phyloP scores from a whole-genome alignment of 2,329 filamentous ascomycete species.

The Botryotinia calthae region DNA sequence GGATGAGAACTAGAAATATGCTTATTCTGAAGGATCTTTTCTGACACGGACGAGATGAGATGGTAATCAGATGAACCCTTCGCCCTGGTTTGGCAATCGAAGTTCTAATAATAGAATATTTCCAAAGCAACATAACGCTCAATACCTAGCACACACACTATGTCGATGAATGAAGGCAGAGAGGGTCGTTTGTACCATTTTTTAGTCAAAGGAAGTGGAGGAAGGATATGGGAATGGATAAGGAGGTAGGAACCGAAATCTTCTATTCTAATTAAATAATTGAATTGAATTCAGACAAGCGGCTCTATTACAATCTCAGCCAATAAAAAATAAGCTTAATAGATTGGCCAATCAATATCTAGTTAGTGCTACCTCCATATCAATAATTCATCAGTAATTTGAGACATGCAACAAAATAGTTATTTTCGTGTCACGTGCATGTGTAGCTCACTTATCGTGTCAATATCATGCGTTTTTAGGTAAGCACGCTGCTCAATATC shows the following conservation, averaged over 20 bases:
- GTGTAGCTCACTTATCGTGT: neutral
- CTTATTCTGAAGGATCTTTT: neutral
- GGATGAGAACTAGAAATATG: neutral
- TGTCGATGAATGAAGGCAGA: neutral
- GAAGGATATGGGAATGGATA: neutral
- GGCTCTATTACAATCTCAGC: too few relatives aligned
- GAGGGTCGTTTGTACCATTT: neutral
- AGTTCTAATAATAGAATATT: neutral
- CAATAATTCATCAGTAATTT: neutral
- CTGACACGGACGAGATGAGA: constrained; percentile 6
- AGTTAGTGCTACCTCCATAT: neutral
- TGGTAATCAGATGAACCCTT: neutral
- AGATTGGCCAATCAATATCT: neutral
- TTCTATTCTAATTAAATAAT: neutral
- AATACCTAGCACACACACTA: neutral
- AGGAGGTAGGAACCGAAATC: neutral
- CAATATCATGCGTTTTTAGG: neutral
- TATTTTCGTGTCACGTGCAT: neutral
- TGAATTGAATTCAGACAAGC: neutral
- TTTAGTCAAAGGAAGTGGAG: neutral
- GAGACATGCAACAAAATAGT: neutral
- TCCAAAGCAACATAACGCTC: neutral
- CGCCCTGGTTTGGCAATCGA: neutral
- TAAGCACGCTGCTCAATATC: neutral
- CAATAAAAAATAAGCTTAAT: neutral